Base-by-base conservation (phyloP, 768 basidiomycete species). In the Leccinum pellstonianum region DNA sequence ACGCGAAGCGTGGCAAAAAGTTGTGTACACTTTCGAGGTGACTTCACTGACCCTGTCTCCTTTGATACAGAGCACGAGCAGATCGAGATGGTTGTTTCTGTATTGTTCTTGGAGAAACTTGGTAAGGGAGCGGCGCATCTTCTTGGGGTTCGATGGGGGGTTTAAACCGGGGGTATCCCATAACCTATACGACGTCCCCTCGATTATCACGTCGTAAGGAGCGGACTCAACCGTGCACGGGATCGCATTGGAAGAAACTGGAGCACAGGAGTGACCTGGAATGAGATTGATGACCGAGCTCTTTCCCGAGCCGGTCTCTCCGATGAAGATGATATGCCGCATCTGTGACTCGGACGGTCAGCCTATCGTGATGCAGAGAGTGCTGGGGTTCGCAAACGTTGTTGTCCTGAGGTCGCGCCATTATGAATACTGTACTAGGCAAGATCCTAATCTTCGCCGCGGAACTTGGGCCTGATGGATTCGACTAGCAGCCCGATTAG, bases 281-380 rank as follows among this genome's bases (percentile, higher is more conserved):
- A 80, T 62, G 67, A 81, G 74, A 54, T 80, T 81, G 60, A 81
- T 68, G 21, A 80, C 65, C 0, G 77, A 78, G 61, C 77, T 79
- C 63, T 81, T 81, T 8, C 76, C 71, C 3, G 64, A 60, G 38
- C 71, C 73, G 1, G 63, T 68, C 51, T 73, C 71, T 43, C 73
- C 75, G 52, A 81, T 78, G 56, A 69, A 79, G 35, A 72, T 70
- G 51, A 63, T 74, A 5, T 80, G 65, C 11, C 5, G 57, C 27
- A 33, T 47, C 67, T 67, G 49, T 29, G 54, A 46, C 19, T 52
- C 7, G 17, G 47, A 27, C 7, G 19, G 9, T 41, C 1, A 41
- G 41, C n/a, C n/a, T 41, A 41, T 41, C 38, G n/a, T 41, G 41
- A 41, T n/a, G 9, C n/a, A 41, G 17, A 9, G 38, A 17, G 3